A percentile compares a stretch with the other conserved stretches of the same genome.
Evolutionary conservation across 2,329 filamentous ascomycete genomes (phyloP).

Genomic region (Aspergillus amoenus): DNA sequence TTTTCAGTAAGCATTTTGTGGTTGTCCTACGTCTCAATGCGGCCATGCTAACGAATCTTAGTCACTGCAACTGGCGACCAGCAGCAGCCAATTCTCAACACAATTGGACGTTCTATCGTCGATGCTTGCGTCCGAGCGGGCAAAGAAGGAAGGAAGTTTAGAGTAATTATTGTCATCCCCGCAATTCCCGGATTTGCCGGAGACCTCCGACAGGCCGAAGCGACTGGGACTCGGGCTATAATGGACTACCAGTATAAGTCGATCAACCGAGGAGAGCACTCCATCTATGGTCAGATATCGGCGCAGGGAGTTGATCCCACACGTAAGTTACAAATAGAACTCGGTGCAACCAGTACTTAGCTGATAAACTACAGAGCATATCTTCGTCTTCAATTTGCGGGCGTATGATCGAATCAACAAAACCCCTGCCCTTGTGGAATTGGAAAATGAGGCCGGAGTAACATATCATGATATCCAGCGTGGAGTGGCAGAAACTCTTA

Average conservation of each 20-base stretch:
- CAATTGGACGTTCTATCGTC: constrained; percentile 83
- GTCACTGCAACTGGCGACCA: constrained; percentile 87
- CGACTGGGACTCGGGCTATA: constrained; percentile 83
- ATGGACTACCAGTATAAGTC: constrained; percentile 99
- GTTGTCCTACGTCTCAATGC: background rate
- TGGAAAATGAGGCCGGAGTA: constrained; percentile 78
- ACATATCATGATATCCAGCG: constrained; percentile 84
- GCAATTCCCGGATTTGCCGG: constrained; percentile 92
- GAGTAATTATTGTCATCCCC: constrained; percentile 86
- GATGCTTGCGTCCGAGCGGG: constrained; percentile 80
- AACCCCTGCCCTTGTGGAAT: constrained; percentile 68
- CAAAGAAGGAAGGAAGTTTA: constrained; percentile 82
- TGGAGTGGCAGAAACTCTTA: constrained; percentile 84
- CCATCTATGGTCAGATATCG: constrained; percentile 78
- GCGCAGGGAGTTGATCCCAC: constrained; percentile 73
- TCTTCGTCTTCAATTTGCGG: constrained; percentile 92
- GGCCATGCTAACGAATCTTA: constrained; percentile 27
- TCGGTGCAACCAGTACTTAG: constrained; percentile 36
- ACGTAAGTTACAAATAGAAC: constrained; percentile 24
- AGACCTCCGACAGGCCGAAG: constrained; percentile 79
- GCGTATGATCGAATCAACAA: constrained; percentile 91
- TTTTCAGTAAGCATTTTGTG: constrained; percentile 66
- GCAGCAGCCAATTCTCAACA: constrained; percentile 82
- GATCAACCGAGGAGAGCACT: constrained; percentile 86
- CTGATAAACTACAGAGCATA: constrained; percentile 56